A percentile compares a stretch with the other conserved stretches of the same genome.
These are phyloP conservation scores for Lachancea kluyveri DNA, from an alignment of 805 yeast genomes.

Conservation along the genomic window DNA sequence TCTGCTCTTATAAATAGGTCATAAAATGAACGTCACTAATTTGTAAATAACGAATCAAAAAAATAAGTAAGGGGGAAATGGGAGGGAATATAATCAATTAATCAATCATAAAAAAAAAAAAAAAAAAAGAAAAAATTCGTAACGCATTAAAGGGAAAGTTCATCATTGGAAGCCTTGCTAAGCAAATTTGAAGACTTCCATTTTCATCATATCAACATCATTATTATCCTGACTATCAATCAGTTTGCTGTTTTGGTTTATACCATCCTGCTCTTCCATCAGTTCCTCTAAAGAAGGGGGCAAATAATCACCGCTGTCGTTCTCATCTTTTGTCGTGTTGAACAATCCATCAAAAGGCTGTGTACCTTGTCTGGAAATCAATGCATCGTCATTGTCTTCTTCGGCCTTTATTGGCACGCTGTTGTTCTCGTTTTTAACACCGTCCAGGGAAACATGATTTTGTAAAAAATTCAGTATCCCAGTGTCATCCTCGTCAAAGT, in stretches of 20 bases:
- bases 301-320: slow-evolving; percentile 11
- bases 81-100: slow-evolving; percentile 2
- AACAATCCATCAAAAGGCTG: too few species aligned
- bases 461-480: slow-evolving; percentile 11
- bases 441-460: slow-evolving; percentile 4
- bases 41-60: too few species aligned
- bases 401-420: slow-evolving; percentile 3
- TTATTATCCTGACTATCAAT: slow-evolving; percentile 10
- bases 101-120: not conserved
- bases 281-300: slow-evolving; percentile 30
- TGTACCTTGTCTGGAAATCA: too few species aligned
- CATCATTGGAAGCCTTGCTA: slow-evolving; percentile 7
- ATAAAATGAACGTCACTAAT: too few species aligned
- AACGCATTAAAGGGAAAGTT: too few species aligned
- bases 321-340: slow-evolving; percentile 1
- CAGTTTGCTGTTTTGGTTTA: not conserved
- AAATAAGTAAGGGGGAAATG: too few species aligned
- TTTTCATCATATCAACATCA: slow-evolving; percentile 14
- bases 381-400: too few species aligned
- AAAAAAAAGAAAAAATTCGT: slow-evolving; percentile 3
- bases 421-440: slow-evolving; percentile 1
- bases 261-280: slow-evolving; percentile 26
- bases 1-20: too few species aligned
- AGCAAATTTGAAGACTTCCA: slow-evolving; percentile 16
- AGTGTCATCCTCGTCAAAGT: slow-evolving; percentile 8